Evolutionary conservation across 208 protist species (phyloP).

Genomic region (Crithidia fasciculata): DNA sequence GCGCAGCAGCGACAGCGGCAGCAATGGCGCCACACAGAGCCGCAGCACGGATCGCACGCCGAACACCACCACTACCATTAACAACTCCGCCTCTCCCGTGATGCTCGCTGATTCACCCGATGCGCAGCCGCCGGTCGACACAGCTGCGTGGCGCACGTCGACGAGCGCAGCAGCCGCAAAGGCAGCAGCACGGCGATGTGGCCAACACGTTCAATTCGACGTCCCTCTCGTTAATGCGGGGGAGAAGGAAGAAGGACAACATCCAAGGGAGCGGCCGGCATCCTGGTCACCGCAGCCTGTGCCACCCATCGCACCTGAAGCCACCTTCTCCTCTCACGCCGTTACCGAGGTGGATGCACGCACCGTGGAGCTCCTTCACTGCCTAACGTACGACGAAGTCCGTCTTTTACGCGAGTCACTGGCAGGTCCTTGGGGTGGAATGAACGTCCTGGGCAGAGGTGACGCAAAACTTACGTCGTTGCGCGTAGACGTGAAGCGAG

Average conservation of each 20-base stretch:
- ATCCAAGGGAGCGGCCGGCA: neutral
- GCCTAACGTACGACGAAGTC: constrained; percentile 24
- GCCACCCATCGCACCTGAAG: neutral
- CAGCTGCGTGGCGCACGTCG: neutral
- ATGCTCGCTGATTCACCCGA: constrained; percentile 8
- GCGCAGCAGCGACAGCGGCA: constrained; percentile 6
- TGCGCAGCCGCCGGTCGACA: constrained; percentile 1
- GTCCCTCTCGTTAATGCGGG: neutral
- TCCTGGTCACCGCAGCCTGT: neutral
- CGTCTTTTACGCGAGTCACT: constrained; percentile 9
- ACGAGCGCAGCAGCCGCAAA: too few species aligned
- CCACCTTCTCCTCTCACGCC: neutral
- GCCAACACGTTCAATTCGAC: constrained; percentile 19
- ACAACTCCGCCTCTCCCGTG: neutral
- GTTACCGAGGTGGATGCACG: constrained; percentile 9
- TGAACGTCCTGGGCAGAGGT: neutral
- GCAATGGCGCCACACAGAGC: neutral
- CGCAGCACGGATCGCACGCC: constrained; percentile 3
- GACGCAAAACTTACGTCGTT: neutral
- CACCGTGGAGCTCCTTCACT: constrained; percentile 24
- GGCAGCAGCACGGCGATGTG: neutral
- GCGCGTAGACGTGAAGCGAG: too few species aligned
- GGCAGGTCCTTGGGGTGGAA: neutral
- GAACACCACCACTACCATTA: neutral
- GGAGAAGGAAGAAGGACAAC: neutral